These are phyloP conservation scores for Coelastrella sp. DNA, from an alignment of 139 green algal species.

Conservation along the genomic window DNA sequence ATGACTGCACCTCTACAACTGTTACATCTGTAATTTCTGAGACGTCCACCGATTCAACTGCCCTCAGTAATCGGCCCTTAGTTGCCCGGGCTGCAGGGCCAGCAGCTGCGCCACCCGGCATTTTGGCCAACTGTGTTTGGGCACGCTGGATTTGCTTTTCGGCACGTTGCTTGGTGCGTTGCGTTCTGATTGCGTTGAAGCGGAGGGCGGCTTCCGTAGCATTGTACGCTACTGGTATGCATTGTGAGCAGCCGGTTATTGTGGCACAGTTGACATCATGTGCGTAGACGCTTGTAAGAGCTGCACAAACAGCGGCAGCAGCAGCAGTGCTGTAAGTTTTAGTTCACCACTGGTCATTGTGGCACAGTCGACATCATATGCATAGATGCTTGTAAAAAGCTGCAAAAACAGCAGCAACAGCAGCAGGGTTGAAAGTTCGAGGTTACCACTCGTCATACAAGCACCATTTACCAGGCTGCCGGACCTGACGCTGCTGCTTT, in stretches of 20 bases:
- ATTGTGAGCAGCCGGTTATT: background rate
- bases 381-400: no score
- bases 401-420: no score
- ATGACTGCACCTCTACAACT: background rate
- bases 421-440: no score
- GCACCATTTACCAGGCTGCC: no score
- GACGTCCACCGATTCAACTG: background rate
- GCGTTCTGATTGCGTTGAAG: background rate
- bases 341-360: no score
- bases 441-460: no score
- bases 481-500: no score
- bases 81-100: background rate
- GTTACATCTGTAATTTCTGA: background rate
- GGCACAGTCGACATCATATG: no score
- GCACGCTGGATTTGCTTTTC: background rate
- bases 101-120: background rate
- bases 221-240: slow-evolving; percentile 9
- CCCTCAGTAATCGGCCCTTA: background rate
- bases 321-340: no score
- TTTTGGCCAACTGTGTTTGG: background rate
- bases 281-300: background rate
- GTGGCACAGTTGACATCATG: background rate
- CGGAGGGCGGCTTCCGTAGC: background rate
- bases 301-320: background rate
- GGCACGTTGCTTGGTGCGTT: background rate